phyloP scores from a whole-genome alignment of 257 asterid genomes.

The Salvia rosmarinus region DNA sequence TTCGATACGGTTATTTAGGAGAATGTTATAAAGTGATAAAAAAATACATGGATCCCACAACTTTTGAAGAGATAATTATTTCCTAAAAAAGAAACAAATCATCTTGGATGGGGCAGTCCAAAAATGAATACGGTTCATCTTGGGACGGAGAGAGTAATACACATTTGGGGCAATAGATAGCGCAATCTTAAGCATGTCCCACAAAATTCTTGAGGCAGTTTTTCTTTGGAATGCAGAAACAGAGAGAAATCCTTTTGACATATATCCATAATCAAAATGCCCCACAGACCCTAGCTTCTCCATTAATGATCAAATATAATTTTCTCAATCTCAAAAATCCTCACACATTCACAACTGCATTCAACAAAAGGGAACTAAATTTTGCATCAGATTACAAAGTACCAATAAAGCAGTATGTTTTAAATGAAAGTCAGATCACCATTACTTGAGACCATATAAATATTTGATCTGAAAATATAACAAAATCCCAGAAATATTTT shows the following conservation, averaged over 20 bases:
- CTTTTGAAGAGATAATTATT: no score
- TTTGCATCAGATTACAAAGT: constrained; percentile 4
- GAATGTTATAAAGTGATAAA: no score
- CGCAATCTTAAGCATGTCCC: not conserved
- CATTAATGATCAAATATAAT: not conserved
- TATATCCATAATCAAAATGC: not conserved
- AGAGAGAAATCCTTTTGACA: not conserved
- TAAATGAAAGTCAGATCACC: constrained; percentile 3
- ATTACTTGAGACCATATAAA: not conserved
- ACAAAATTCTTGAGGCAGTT: not conserved
- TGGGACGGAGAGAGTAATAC: no score
- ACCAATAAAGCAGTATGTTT: not conserved
- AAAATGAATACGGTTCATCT: no score
- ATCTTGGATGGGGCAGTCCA: no score
- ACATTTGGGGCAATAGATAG: not conserved
- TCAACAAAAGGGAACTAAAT: constrained; percentile 19
- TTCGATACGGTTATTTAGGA: no score
- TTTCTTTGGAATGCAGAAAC: not conserved
- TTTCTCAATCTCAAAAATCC: constrained; percentile 8
- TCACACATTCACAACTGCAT: constrained; percentile 19
- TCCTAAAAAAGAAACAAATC: no score
- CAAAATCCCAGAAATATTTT: constrained; percentile 21
- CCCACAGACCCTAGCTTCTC: not conserved
- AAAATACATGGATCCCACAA: no score
- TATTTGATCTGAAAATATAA: not conserved